Evolutionary conservation across 495 filamentous ascomycete genomes (phyloP).

Genomic region (Pyrenula aspistea): DNA sequence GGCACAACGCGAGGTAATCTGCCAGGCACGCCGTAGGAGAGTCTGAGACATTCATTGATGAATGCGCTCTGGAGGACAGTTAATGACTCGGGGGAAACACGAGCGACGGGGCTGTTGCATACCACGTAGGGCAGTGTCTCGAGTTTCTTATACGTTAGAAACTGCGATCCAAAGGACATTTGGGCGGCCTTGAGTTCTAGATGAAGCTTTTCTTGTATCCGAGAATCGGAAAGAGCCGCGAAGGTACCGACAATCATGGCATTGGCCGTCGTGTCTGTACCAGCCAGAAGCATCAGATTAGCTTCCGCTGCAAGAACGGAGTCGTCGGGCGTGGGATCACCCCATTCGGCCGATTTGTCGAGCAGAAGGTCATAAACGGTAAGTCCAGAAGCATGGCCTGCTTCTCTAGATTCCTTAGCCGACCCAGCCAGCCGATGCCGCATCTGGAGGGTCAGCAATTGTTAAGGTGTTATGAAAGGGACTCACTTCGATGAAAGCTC

Average conservation of each 20-base stretch:
- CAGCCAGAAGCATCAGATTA: constrained; percentile 15
- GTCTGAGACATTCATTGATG: background rate
- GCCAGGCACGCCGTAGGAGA: background rate
- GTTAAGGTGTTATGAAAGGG: too few species aligned
- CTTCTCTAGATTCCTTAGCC: background rate
- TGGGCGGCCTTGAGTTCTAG: background rate
- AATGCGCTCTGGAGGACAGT: too few species aligned
- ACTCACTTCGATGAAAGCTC: background rate
- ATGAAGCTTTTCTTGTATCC: background rate
- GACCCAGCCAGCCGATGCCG: background rate
- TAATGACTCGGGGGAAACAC: too few species aligned
- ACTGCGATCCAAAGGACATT: background rate
- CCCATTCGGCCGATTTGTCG: background rate
- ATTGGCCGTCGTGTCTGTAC: constrained; percentile 22
- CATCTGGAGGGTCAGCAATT: too few species aligned
- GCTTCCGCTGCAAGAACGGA: constrained; percentile 9
- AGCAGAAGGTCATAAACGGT: background rate
- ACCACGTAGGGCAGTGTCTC: background rate
- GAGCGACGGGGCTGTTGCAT: background rate
- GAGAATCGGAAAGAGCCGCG: background rate
- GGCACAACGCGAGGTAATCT: background rate
- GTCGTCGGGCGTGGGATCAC: background rate
- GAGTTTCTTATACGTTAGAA: background rate
- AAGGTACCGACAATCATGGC: constrained; percentile 9
- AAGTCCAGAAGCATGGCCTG: background rate